Conservation (phyloP, 495 filamentous ascomycete genomes). For the Trichoderma gamsii region DNA sequence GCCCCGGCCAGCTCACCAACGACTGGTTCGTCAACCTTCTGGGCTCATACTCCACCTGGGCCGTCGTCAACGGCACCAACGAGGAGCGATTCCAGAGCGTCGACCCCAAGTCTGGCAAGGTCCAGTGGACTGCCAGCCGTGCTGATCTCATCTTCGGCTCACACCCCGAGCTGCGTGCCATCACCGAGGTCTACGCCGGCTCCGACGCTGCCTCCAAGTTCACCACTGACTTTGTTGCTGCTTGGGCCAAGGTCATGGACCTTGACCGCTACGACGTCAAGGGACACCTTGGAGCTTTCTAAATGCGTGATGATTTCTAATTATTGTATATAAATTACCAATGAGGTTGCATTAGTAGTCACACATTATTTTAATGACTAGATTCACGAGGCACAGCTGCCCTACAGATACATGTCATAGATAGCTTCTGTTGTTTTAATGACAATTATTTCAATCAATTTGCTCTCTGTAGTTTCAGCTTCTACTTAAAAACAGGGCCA, state of each 20-base stretch:
- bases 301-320: not conserved
- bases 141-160: constrained; percentile 64
- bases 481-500: too few relatives aligned
- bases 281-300: not conserved
- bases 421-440: not conserved
- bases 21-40: constrained; percentile 73
- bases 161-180: constrained; percentile 62
- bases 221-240: constrained; percentile 61
- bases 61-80: constrained; percentile 44
- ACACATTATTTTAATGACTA: not conserved
- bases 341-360: not conserved
- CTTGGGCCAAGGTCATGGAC: constrained; percentile 68
- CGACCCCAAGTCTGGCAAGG: constrained; percentile 53
- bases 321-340: not conserved
- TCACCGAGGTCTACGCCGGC: constrained; percentile 60
- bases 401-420: not conserved
- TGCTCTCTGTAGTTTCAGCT: too few relatives aligned
- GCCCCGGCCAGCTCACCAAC: constrained; percentile 60
- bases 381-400: not conserved
- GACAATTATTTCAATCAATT: not conserved
- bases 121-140: constrained; percentile 64
- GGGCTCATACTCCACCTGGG: constrained; percentile 58
- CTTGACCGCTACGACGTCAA: constrained; percentile 58
- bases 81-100: constrained; percentile 52
- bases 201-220: constrained; percentile 53